Percentiles rank a stretch among this genome's conserved stretches.
These are phyloP conservation scores for Xylariales sp. DNA, from an alignment of 2,329 filamentous ascomycete species.

Conservation along the genomic window DNA sequence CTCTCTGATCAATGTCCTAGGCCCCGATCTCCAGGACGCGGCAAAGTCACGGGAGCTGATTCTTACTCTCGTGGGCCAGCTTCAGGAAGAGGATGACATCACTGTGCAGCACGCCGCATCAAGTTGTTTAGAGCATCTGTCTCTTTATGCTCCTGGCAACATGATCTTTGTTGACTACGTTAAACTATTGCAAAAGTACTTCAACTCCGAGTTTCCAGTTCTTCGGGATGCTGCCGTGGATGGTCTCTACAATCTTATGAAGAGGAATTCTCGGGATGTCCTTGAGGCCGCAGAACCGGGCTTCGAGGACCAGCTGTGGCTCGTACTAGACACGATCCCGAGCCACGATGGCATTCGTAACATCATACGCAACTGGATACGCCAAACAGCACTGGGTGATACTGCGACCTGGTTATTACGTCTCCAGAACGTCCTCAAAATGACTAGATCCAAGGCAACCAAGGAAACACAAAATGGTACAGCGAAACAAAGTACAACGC, in stretches of 20 bases:
- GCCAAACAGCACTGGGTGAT: slow-evolving; percentile 77
- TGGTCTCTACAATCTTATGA: slow-evolving; percentile 92
- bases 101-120: slow-evolving; percentile 72
- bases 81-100: slow-evolving; percentile 68
- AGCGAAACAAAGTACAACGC: slow-evolving; percentile 45
- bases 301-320: slow-evolving; percentile 88
- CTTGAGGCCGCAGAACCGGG: slow-evolving; percentile 69
- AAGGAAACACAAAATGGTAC: slow-evolving; percentile 43
- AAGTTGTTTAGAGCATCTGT: slow-evolving; percentile 83
- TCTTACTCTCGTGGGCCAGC: slow-evolving; percentile 77
- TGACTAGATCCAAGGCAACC: slow-evolving; percentile 67
- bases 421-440: slow-evolving; percentile 83
- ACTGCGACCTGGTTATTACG: slow-evolving; percentile 83
- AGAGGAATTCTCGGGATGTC: slow-evolving; percentile 80
- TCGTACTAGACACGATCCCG: slow-evolving; percentile 74
- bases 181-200: slow-evolving; percentile 69
- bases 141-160: slow-evolving; percentile 83
- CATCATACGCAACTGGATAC: slow-evolving; percentile 88
- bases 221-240: slow-evolving; percentile 79
- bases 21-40: slow-evolving; percentile 90
- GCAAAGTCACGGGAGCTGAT: slow-evolving; percentile 90
- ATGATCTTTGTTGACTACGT: slow-evolving; percentile 85
- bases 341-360: slow-evolving; percentile 76
- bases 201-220: slow-evolving; percentile 63
- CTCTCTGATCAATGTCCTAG: slow-evolving; percentile 93